Base-by-base conservation (phyloP, 495 filamentous ascomycete genomes). In the Chaetomium cochliodes region DNA sequence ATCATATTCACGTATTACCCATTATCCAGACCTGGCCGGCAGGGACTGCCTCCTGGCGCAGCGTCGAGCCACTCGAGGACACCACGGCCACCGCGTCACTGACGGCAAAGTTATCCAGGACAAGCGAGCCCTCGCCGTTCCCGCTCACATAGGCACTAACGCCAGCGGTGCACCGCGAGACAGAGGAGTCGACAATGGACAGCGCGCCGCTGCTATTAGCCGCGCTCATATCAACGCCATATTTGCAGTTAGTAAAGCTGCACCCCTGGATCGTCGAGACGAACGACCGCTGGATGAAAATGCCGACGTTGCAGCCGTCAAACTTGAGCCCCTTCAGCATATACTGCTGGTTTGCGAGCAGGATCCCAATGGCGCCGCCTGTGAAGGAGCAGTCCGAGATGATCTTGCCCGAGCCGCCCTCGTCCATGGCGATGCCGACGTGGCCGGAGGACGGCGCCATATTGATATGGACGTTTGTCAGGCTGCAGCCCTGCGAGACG, bases 401-500 rank as follows among this genome's bases (percentile, higher is more conserved):
- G 7, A 84, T 74, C 2, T 75, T 75, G 39, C 78, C 81, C 2
- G 18, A 70, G 9, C 81, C 81, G 7, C 77, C 78, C 15, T 67
- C 57, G 1, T 59, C 58, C 72, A 76, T 76, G 18, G 63, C 68
- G 25, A 85, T 77, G 11, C 81, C 83, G 20, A 59, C 77, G 70
- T 67, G 82, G 8, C 60, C 78, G 16, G 76, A 80, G 28, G 74
- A 74, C 54, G 70, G 79, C 0, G 76, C 67, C 87, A 90, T 86
- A 20, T 72, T 75, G 73, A 92, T 85, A 9, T 81, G 72, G 18
- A 90, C 79, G 72, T 90, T 90, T 58, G 86, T 84, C 20, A 89
- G 73, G 56, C 84, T 86, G 22, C 83, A 82, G n/a, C 82, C 85
- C 62, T 89, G 83, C 7, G 83, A 83, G 26, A 86, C 85, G 11